Base-by-base conservation (phyloP, 306 rosid genomes). In the Cucurbita maxima region DNA sequence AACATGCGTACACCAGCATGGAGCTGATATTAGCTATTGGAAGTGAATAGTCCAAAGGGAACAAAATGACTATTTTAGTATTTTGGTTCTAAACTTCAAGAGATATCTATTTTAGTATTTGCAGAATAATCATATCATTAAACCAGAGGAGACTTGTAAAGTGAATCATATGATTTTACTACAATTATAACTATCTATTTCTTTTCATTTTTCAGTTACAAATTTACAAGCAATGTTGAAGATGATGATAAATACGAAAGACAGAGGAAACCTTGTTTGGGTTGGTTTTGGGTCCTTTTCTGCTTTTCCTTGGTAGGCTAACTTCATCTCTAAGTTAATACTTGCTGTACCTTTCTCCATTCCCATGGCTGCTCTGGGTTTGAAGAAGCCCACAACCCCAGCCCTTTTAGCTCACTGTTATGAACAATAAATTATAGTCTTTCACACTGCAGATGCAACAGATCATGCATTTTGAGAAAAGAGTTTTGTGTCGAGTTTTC, bases 331-430 rank as follows among this genome's bases (percentile, higher is more conserved):
- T 44, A 47, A 45, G 12, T 44, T 68, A 37, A 68, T 5, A 41
- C 1, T n/a, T 48, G n/a, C 4, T 34, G 73, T 34, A 57, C 79
- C 79, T 80, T 89, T 70, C 97, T 89, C 92, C 96, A 95, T 1
- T 95, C 96, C 99, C 97, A 95, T 58, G 99, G 99, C 88, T 89
- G 83, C 83, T 91, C 92, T 15, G 99, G 97, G 76, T 94, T 91
- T 48, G 81, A 48, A 53, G 92, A 84, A 79, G 89, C 96, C 99
- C 99, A 91, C 73, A 95, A 77, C 37, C 99, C 99, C 34, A 20
- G 85, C 80, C 53, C 91, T 82, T 84, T 77, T 85, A 34, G 66
- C 78, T 71, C 99, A 94, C 99, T 91, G 53, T 11, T 19, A 76
- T 72, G 15, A 63, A 12, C 44, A 8, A 60, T 6, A 56, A 71